These are phyloP conservation scores for Saprolegnia diclina DNA, from an alignment of 352 stramenopile species.

Conservation along the genomic window DNA sequence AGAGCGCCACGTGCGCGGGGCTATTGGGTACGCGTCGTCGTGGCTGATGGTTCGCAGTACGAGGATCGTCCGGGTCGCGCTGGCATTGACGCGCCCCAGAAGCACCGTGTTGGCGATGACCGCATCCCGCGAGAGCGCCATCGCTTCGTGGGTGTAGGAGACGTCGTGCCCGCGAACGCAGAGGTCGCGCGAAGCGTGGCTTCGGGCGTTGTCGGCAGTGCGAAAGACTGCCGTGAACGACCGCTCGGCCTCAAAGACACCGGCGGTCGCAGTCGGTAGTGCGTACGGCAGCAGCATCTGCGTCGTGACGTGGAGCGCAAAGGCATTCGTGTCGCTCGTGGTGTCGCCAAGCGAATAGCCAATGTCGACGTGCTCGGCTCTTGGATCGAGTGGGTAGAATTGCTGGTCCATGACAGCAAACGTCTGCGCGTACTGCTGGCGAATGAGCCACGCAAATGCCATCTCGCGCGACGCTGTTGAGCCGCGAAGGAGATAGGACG, in stretches of 20 bases:
- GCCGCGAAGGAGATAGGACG: not conserved
- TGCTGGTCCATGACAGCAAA: not conserved
- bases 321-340: not conserved
- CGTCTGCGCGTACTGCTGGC: not conserved
- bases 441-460: not conserved
- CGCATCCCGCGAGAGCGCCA: not conserved
- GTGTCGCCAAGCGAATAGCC: no score
- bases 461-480: not conserved
- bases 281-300: not conserved
- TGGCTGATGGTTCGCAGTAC: not conserved
- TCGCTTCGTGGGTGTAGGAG: not conserved
- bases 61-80: not conserved
- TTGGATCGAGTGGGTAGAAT: not conserved
- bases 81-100: not conserved
- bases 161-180: not conserved
- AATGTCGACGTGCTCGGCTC: no score
- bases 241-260: not conserved
- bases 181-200: not conserved
- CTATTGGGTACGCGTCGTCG: constrained; percentile 1
- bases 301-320: not conserved
- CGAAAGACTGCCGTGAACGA: not conserved
- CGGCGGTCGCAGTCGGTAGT: not conserved
- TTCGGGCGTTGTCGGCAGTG: not conserved
- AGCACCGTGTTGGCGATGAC: not conserved
- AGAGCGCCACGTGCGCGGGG: not conserved